Base-by-base conservation (phyloP, 805 yeast genomes). In the Candida krabiensis region DNA sequence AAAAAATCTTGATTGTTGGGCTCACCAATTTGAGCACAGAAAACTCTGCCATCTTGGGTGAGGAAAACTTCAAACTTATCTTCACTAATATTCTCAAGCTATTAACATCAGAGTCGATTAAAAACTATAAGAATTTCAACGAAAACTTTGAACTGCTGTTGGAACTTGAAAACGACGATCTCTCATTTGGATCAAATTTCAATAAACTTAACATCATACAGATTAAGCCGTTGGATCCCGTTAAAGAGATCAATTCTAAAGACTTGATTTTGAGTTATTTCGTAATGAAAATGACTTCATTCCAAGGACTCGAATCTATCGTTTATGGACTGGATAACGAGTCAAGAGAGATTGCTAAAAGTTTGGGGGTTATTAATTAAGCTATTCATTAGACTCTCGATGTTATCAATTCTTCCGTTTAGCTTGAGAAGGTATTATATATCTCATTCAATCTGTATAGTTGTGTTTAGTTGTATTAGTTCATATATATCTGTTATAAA, bases 161-260 rank as follows among this genome's bases (percentile, higher is more conserved):
- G 21, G 89, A 84, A 36, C 55, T 73, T 18, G 96, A 89, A 44
- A 59, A 56, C 34, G 66, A 61, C 30, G 73, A 83, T 34, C 58
- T 71, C 2, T 70, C 93, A 2, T 93, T 90, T 63, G 98, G 98
- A 2, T 83, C 96, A 0, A 79, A 82, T 36, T 93, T 78, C 61
- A 86, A 95, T 36, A 80, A 76, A 54, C 69, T 93, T 42, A 78
- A 75, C 1, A 75, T 85, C 2, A 80, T 89, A 33, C 70, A 76
- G 23, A 63, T 63, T 12, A 77, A 71, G 46, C 72, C 82, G 3
- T 70, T 77, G 47, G 97, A 93, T 62, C 96, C 97, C 2, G 58
- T 79, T 21, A 74, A 79, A 1, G 67, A 69, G 17, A 62, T 87
- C 9, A 47, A 40, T 22, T 46, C 56, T 1, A 58, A 60, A 28